A percentile compares a stretch with the other conserved stretches of the same genome.
Conservation (phyloP, 305 asterid genomes). For the Striga hermonthica region DNA sequence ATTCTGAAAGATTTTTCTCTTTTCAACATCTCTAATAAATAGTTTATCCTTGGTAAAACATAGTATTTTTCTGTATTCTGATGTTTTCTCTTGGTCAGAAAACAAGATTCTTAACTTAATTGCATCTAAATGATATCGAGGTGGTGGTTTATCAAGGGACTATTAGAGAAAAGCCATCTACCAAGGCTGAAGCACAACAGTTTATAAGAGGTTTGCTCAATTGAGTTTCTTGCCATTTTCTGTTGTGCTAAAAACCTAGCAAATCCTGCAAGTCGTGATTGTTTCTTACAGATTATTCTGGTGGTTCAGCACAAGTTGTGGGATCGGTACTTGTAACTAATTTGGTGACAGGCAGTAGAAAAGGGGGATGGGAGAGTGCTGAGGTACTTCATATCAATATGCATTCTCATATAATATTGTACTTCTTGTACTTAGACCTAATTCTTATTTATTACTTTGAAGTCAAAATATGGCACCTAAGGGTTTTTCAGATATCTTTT, state of each 20-base stretch:
- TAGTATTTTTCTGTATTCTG: conserved; percentile 14
- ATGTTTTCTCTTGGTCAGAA: conserved; percentile 32
- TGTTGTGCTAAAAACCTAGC: conserved; percentile 7
- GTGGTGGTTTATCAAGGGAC: conserved; percentile 76
- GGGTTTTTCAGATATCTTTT: background rate
- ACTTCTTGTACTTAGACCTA: background rate
- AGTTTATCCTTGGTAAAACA: background rate
- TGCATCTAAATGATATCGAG: conserved; percentile 52
- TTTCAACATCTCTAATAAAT: conserved; percentile 2
- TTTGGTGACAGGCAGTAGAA: conserved; percentile 59
- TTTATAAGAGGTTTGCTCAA: conserved; percentile 55
- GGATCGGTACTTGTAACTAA: conserved; percentile 76
- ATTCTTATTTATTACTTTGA: conserved; percentile 1
- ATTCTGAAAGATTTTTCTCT: conserved; percentile 12
- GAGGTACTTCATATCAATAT: conserved; percentile 46
- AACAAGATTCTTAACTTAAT: conserved; percentile 37
- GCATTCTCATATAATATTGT: conserved; percentile 11
- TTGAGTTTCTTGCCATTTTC: conserved; percentile 11
- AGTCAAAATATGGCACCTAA: background rate
- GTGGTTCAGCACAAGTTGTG: conserved; percentile 69
- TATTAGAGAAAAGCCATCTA: conserved; percentile 75
- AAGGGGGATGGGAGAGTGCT: conserved; percentile 81
- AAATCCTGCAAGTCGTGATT: conserved; percentile 18
- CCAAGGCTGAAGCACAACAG: conserved; percentile 65
- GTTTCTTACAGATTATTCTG: conserved; percentile 59